Base-by-base conservation (phyloP, 2,329 filamentous ascomycete genomes). In the Sporothrix humicola region DNA sequence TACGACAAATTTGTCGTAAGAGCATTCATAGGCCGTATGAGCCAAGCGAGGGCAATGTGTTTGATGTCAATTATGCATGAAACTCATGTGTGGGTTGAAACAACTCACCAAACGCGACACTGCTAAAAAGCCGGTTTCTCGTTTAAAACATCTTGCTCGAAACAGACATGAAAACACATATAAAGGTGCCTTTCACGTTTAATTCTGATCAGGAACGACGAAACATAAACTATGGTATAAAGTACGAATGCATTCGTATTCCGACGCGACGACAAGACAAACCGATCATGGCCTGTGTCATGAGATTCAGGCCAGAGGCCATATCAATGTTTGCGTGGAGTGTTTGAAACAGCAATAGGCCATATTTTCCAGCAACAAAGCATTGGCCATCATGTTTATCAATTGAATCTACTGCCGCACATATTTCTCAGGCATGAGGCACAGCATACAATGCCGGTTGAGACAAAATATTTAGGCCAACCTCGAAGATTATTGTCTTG, bases 71-170 rank as follows among this genome's bases (percentile, higher is more conserved):
- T 31, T 61, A 59, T n/a, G 52, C 37, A 61, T 48, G 42, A 56
- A 56, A 66, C 42, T 66, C 20, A 12, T 23, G 59, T 13, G 37
- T 12, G 20, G 59, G 59, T 63, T 63, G 31, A 44, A 63, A 63
- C 37, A 20, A 23, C n/a, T 37, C 37, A 63, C 37, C 59, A 44
- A 31, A 63, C 59, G 20, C 37, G 13, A 37, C 20, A 37, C 44
- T 13, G 37, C 44, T 37, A 20, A 44, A 10, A 63, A 44, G 15
- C 17, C 13, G 9, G 37, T 23, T 65, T 65, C 59, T 20, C 31
- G 13, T 12, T 63, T 20, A 2, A 65, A 65, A 13, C 59, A 46
- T 44, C 17, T 0, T 42, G 37, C 13, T 65, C 3, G 37, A 46
- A 65, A 44, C 37, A 46, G 59, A 65, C 8, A 65, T 6, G n/a